Percentiles rank a stretch among this genome's conserved stretches.
Conservation (phyloP, 148 eudicot species). For the Talinum fruticosum region DNA sequence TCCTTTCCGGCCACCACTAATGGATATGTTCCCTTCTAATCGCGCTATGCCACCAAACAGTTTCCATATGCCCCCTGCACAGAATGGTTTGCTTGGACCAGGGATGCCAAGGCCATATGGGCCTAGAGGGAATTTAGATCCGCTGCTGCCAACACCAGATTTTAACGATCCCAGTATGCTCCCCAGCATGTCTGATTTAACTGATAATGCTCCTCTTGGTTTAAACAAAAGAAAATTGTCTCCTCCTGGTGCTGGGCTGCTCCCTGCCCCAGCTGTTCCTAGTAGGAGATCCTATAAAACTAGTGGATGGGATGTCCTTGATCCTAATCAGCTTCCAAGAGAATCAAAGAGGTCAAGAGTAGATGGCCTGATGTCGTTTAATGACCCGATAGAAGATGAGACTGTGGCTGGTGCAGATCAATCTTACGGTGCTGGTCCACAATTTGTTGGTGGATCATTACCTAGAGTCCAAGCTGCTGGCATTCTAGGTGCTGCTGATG, state of each 20-base stretch:
- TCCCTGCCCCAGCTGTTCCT: slow-evolving; percentile 46
- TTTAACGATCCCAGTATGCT: slow-evolving; percentile 39
- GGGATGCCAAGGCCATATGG: slow-evolving; percentile 54
- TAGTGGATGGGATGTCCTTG: slow-evolving; percentile 75
- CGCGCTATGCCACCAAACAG: slow-evolving; percentile 32
- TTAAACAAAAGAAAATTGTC: slow-evolving; percentile 59
- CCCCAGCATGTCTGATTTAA: slow-evolving; percentile 37
- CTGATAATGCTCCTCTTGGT: slow-evolving; percentile 36
- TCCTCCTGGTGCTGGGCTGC: slow-evolving; percentile 50
- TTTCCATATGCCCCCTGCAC: slow-evolving; percentile 37
- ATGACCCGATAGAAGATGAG: slow-evolving; percentile 33
- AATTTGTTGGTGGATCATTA: slow-evolving; percentile 33
- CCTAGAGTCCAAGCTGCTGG: slow-evolving; percentile 25
- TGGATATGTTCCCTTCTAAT: slow-evolving; percentile 42
- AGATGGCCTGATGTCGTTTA: slow-evolving; percentile 36
- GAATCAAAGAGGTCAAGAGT: slow-evolving; percentile 72
- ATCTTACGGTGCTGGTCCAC: slow-evolving; percentile 33
- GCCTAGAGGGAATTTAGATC: slow-evolving; percentile 53
- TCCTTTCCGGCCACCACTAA: slow-evolving; percentile 39
- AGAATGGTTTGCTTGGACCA: slow-evolving; percentile 50
- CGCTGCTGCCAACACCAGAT: slow-evolving; percentile 44
- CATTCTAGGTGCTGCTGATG: slow-evolving; percentile 26
- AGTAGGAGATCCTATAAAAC: slow-evolving; percentile 39
- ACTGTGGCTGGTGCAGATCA: slow-evolving; percentile 29
- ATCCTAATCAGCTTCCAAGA: slow-evolving; percentile 61